Evolutionary conservation across 129 eudicot genomes (phyloP), one percentile per base, ranked within the genome.

Genomic region (Centrapalus pauciflorus): DNA sequence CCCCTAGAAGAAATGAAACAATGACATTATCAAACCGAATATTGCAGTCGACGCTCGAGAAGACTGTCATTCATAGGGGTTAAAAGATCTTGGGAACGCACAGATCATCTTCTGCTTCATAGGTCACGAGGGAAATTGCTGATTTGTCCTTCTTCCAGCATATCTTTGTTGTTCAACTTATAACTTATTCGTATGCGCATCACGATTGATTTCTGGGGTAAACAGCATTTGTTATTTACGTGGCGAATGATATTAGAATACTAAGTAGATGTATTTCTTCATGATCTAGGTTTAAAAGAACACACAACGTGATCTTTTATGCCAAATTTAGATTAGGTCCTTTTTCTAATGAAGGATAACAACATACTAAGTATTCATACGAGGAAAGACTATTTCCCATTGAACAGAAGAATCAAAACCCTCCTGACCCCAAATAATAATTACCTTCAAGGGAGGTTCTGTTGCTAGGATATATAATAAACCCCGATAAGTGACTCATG

Each of bases 181-280:
- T 87, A 87, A 46, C 58, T 74, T 73, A 87, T 81, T 72, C 95
- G 78, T 27, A 87, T 40, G 55, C 90, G 90, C 95, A 87, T 84
- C 26, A 84, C 88, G 34, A 93, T 79, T 62, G 96, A 61, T 89
- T 93, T 93, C 96, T 93, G 88, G 33, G 4, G 49, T 66, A 54
- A 87, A 1, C 58, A 51, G 21, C 13, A 51, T 51, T 9, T 28
- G 13, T 51, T 8, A 9, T 10, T 51, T 51, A 21, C 5, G 9
- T 23, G 27, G 20, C 1, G 5, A 23, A 51, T 10, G 9, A 21
- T 9, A 45, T 5, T 2, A 32, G 35, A 32, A 32, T 32, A 32
- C 35, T 32, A 32, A 32, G 6, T 2, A 32, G 7, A 32, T n/a
- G n/a, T n/a, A n/a, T n/a, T n/a, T n/a, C n/a, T 35, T 35, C n/a